Evolutionary conservation across 805 yeast species (phyloP).

Genomic region (Ogataea wickerhamii): DNA sequence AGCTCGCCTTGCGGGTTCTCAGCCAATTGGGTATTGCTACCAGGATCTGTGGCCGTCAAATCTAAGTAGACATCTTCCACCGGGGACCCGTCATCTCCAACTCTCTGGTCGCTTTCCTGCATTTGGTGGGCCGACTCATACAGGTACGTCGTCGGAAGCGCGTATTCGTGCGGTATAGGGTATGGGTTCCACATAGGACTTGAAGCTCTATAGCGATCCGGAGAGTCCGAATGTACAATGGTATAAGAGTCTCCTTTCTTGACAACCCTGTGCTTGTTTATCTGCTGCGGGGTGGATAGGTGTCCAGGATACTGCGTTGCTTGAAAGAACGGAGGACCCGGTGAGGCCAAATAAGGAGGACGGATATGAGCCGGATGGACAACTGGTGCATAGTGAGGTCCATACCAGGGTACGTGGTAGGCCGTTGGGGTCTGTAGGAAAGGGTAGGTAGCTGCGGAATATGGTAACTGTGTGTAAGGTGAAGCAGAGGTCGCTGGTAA

Average conservation of each 20-base stretch:
- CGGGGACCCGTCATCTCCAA: slow-evolving; percentile 3
- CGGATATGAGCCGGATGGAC: not conserved
- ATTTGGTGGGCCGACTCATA: not conserved
- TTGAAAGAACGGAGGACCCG: not conserved
- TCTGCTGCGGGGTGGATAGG: not conserved
- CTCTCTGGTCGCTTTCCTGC: not conserved
- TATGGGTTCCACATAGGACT: not conserved
- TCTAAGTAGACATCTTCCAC: slow-evolving; percentile 11
- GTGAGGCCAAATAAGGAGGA: not conserved
- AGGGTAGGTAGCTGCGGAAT: not conserved
- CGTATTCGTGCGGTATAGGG: not conserved
- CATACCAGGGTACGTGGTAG: not conserved
- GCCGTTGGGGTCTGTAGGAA: not conserved
- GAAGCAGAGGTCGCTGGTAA: not conserved
- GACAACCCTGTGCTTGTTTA: not conserved
- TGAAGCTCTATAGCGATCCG: not conserved
- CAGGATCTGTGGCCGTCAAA: not conserved
- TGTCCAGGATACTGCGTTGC: not conserved
- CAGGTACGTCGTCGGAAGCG: not conserved
- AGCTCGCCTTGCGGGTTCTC: slow-evolving; percentile 6
- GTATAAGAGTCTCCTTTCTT: slow-evolving; percentile 1
- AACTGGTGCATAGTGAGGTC: not conserved
- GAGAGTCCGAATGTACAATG: not conserved
- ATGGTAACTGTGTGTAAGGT: not conserved
- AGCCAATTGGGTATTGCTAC: slow-evolving; percentile 1